Evolutionary conservation across 352 stramenopile species (phyloP), one percentile per base, ranked within the genome.

Genomic region (Pythium apleroticum): DNA sequence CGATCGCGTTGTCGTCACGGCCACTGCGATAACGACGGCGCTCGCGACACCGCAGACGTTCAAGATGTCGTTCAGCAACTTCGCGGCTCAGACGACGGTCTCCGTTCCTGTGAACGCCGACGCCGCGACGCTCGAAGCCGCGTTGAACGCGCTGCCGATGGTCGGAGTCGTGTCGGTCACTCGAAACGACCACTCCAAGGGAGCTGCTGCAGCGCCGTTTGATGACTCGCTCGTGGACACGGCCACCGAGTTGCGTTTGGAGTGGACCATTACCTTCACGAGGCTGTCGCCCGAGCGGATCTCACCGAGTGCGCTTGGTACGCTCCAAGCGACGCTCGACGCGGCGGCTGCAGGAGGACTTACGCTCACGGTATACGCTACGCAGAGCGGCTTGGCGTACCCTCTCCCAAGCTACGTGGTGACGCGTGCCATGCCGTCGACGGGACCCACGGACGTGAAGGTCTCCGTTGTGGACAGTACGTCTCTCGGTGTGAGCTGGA

Each of bases 191-290:
- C 81, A 91, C 25, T 95, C 86, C 0, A 71, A 65, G 2, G 86
- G 82, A 0, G 58, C 72, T 2, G 49, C 48, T 0, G 69, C 66
- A 0, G 72, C 68, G 0, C 71, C 67, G 2, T 91, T 81, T 28
- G 86, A 95, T 43, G 48, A 33, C 0, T 89, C 80, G 24, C 63
- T 59, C 2, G 62, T 91, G 7, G 69, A 73, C 33, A 88, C 78
- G 1, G 59, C 60, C 1, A 65, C 39, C 1, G 62, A 74, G 4
- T 84, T 91, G 19, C 61, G 74, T 9, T 30, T 94, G n/a, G 68
- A 79, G 35, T 96, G 82, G 83, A 88, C 73, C 19, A 90, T 96
- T 35, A 95, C 84, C 9, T 96, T 95, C 65, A 65, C 66, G n/a
- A 71, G 69, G 0, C 31, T 69, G 14, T 89, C 81, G 0, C 60